Conservation (phyloP, 2,329 filamentous ascomycete genomes). For the Penicillium palitans region DNA sequence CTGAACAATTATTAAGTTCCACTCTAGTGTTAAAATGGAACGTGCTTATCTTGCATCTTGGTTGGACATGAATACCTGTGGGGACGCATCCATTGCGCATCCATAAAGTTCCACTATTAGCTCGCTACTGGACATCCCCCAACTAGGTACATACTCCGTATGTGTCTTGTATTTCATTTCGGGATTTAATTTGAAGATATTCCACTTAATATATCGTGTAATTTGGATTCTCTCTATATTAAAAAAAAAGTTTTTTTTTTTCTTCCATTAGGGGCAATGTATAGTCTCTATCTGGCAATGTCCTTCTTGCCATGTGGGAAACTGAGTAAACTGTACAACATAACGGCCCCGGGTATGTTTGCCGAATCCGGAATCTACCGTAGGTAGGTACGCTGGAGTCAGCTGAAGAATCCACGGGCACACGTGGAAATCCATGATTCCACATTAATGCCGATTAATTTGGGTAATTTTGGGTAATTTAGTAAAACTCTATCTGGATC, state of each 20-base stretch:
- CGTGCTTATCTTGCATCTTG: neutral
- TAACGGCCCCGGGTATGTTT: too few relatives aligned
- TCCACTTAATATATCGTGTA: neutral
- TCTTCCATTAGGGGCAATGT: neutral
- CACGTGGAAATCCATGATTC: too few relatives aligned
- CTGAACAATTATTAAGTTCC: neutral
- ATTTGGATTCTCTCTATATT: neutral
- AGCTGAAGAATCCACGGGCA: too few relatives aligned
- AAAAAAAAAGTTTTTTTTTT: neutral
- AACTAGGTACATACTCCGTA: neutral
- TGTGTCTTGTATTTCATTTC: neutral
- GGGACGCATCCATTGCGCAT: neutral
- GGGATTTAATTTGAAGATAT: neutral
- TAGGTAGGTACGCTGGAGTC: too few relatives aligned
- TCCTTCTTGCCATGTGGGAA: too few relatives aligned
- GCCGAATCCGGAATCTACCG: too few relatives aligned
- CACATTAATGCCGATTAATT: too few relatives aligned
- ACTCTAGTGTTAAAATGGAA: neutral
- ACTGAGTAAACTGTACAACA: too few relatives aligned
- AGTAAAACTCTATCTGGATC: too few relatives aligned
- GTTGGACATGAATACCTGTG: neutral
- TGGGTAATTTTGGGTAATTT: too few relatives aligned
- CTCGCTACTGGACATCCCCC: neutral
- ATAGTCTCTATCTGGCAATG: too few relatives aligned
- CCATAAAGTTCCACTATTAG: neutral